A percentile compares a stretch with the other conserved stretches of the same genome.
Conservation (phyloP, 129 eudicot genomes). For the Ambrosia artemisiifolia region DNA sequence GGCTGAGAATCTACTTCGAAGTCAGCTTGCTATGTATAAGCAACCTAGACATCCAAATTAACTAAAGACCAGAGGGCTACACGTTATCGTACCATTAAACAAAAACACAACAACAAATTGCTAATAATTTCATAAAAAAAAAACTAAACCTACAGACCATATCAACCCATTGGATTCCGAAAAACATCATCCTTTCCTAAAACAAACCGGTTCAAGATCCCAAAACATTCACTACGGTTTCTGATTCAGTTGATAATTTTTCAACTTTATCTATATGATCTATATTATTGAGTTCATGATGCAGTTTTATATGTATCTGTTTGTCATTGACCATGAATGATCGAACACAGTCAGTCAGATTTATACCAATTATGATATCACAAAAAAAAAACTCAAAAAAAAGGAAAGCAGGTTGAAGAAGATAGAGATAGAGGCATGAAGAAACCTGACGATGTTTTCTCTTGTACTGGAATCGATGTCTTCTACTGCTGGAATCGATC, state of each 20-base stretch:
- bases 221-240: constrained; percentile 36
- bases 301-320: too few relatives aligned
- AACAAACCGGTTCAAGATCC: constrained; percentile 16
- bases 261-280: too few relatives aligned
- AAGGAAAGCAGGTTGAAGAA: too few relatives aligned
- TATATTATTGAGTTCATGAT: too few relatives aligned
- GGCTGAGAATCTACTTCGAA: neutral
- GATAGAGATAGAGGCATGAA: too few relatives aligned
- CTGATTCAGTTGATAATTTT: constrained; percentile 61
- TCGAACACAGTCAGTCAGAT: too few relatives aligned
- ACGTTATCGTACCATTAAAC: neutral
- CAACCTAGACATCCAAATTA: neutral
- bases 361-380: too few relatives aligned
- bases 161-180: neutral
- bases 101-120: constrained; percentile 9
- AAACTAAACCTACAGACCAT: constrained; percentile 31
- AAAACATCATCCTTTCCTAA: neutral
- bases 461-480: too few relatives aligned
- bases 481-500: too few relatives aligned
- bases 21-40: neutral
- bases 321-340: too few relatives aligned
- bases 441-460: too few relatives aligned
- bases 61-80: constrained; percentile 20
- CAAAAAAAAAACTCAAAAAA: too few relatives aligned
- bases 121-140: constrained; percentile 3